Conservation (phyloP, 805 yeast genomes). For the Barnettozyma botsteinii region DNA sequence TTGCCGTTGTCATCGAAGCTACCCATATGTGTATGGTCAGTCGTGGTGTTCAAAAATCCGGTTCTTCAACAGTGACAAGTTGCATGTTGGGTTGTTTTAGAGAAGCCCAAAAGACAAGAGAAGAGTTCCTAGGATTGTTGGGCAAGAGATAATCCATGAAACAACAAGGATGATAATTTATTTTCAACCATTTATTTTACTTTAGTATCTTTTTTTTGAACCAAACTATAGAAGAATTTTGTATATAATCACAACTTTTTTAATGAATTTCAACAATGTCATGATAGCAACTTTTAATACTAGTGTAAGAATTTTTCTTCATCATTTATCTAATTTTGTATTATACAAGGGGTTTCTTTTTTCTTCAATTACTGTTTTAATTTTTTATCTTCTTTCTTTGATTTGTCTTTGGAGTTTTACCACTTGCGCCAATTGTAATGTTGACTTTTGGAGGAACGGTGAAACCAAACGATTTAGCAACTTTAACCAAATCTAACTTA, state of each 20-base stretch:
- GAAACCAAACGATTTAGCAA: slow-evolving; percentile 94
- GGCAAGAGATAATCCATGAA: slow-evolving; percentile 56
- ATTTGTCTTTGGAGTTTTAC: slow-evolving; percentile 43
- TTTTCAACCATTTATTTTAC: background rate
- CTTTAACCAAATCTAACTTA: slow-evolving; percentile 87
- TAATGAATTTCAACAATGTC: slow-evolving; percentile 7
- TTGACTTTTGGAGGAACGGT: slow-evolving; percentile 95
- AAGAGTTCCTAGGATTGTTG: slow-evolving; percentile 82
- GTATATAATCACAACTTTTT: too few species aligned
- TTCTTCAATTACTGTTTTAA: slow-evolving; percentile 4
- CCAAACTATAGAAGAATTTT: too few species aligned
- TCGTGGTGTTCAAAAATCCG: slow-evolving; percentile 94
- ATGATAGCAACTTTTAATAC: too few species aligned
- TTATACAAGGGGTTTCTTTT: too few species aligned
- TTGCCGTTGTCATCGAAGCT: slow-evolving; percentile 97
- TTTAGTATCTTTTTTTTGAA: background rate
- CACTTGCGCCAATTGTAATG: slow-evolving; percentile 91
- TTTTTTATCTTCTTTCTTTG: slow-evolving; percentile 16
- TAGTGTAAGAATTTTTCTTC: background rate
- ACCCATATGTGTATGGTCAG: slow-evolving; percentile 99
- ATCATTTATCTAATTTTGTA: background rate
- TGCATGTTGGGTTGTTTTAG: slow-evolving; percentile 97
- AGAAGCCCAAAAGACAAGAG: slow-evolving; percentile 90
- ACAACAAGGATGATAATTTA: too few species aligned
- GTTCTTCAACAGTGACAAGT: slow-evolving; percentile 88